Conservation (phyloP, 495 filamentous ascomycete genomes). For the Parathielavia appendiculata region DNA sequence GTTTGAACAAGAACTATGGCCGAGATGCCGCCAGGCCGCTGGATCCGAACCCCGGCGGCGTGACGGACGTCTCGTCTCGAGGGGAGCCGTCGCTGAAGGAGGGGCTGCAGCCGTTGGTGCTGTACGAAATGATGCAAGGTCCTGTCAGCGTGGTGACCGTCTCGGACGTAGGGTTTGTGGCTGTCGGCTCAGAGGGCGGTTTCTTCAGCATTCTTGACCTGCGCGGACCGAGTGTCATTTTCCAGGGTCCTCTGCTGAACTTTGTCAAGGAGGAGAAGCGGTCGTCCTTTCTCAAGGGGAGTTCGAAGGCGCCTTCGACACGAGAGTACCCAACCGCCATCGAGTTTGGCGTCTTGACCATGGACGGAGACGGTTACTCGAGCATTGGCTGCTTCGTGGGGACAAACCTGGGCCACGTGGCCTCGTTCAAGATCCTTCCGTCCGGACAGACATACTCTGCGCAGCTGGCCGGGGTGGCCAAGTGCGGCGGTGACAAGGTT, state of each 20-base stretch:
- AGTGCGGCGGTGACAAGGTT: constrained; percentile 67
- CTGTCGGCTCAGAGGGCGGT: constrained; percentile 75
- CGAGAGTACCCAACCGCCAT: constrained; percentile 71
- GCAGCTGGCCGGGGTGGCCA: constrained; percentile 58
- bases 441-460: constrained; percentile 66
- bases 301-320: constrained; percentile 38
- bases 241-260: constrained; percentile 59
- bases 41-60: constrained; percentile 51
- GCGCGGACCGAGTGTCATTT: constrained; percentile 83
- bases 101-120: constrained; percentile 71
- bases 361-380: constrained; percentile 90
- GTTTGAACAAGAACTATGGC: constrained; percentile 54
- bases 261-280: constrained; percentile 66
- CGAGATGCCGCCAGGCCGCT: constrained; percentile 45
- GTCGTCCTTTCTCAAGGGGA: constrained; percentile 53
- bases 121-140: constrained; percentile 78
- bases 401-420: constrained; percentile 73
- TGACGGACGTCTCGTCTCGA: constrained; percentile 69
- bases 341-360: constrained; percentile 88
- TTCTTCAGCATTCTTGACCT: constrained; percentile 76
- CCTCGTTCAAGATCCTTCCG: constrained; percentile 86
- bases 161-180: constrained; percentile 88
- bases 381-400: constrained; percentile 90
- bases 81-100: constrained; percentile 75
- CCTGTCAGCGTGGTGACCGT: constrained; percentile 71